A percentile compares a stretch with the other conserved stretches of the same genome.
Conservation (phyloP, 352 stramenopile species). For the Pythium aphanidermatum region DNA sequence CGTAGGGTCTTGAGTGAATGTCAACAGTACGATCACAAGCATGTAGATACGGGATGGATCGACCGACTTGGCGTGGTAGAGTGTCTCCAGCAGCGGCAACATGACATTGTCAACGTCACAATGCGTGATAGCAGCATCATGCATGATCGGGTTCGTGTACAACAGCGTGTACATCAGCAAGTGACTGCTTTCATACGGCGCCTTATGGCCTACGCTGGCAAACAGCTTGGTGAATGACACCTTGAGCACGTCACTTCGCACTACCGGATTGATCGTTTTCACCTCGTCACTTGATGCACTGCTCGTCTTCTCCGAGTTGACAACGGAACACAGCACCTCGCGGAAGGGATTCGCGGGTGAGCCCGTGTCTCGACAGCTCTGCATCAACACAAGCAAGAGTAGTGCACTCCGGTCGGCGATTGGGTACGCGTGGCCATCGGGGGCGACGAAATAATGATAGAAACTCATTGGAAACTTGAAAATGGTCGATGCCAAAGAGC, state of each 20-base stretch:
- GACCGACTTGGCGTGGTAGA: conserved; percentile 60
- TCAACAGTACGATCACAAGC: conserved; percentile 63
- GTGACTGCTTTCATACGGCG: conserved; percentile 58
- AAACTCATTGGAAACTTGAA: conserved; percentile 61
- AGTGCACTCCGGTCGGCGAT: conserved; percentile 63
- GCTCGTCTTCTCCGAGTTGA: conserved; percentile 20
- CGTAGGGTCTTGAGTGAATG: conserved; percentile 48
- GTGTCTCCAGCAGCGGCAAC: conserved; percentile 60
- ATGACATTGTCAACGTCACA: conserved; percentile 43
- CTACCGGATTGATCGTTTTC: conserved; percentile 17
- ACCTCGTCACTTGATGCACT: conserved; percentile 11
- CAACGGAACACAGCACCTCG: conserved; percentile 38
- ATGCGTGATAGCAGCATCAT: conserved; percentile 35
- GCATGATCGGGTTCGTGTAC: conserved; percentile 55
- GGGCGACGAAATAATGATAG: conserved; percentile 59
- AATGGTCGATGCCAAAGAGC: conserved; percentile 53
- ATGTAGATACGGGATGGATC: conserved; percentile 67
- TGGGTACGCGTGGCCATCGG: conserved; percentile 41
- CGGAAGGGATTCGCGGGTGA: conserved; percentile 56
- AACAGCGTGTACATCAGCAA: conserved; percentile 71
- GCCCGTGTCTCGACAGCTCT: conserved; percentile 54
- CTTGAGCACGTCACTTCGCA: conserved; percentile 20
- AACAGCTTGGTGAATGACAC: conserved; percentile 53
- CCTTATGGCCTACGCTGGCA: conserved; percentile 37
- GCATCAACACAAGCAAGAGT: conserved; percentile 59